Evolutionary conservation across 116 monocot genomes (phyloP), one percentile per base, ranked within the genome.

Genomic region (Phalaenopsis hybrid): DNA sequence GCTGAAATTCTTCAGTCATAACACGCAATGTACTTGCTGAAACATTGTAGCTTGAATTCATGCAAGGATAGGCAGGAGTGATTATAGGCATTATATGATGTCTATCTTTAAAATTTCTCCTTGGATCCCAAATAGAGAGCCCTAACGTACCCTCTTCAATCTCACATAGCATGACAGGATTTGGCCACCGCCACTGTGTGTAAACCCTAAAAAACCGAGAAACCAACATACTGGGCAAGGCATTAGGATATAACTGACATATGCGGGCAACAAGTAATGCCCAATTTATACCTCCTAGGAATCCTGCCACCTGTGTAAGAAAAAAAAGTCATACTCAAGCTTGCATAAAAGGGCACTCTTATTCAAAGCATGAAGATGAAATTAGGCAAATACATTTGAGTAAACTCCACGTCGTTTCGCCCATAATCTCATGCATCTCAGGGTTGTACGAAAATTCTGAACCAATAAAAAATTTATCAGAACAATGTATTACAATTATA

Each of bases 281-380:
- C 98, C 95, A 98, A 79, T 98, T 98, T 76, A 98, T 98, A 83
- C 98, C 98, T 82, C 98, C 98, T 79, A 98, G 95, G 79, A 98
- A 98, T 46, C 98, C 98, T 82, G 91, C 82, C 75, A 98, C 98
- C 98, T 98, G 86, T 12, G 81, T 25, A 59, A 50, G 76, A 58
- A 28, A 70, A 83, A 80, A 61, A 63, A 21, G 46, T 57, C 58
- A 82, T 41, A 49, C 20, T 55, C 10, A 83, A 21, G 33, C 11
- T 52, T 51, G 8, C 17, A 77, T n/a, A 57, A 5, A 51, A 12
- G 9, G 25, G 28, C n/a, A 41, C 41, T 20, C 5, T 72, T 8
- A 33, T 50, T 67, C 43, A 68, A 76, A 25, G 21, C 41, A 51
- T 44, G 43, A 37, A 51, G 61, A 68, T 68, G 59, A 25, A 75